phyloP scores from a whole-genome alignment of 2,329 filamentous ascomycete species.

The Aspergillus sp. region DNA sequence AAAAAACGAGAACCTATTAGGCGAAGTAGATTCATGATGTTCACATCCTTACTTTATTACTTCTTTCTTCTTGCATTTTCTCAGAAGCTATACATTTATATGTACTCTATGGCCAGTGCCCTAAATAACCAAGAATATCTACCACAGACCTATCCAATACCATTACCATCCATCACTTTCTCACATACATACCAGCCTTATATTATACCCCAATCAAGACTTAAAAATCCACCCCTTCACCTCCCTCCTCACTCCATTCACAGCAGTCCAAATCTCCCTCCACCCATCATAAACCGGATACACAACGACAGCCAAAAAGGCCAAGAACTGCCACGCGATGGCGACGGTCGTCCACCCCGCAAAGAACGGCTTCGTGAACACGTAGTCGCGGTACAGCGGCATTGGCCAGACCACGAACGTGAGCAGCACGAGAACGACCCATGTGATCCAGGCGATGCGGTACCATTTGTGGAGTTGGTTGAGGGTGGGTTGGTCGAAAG shows the following conservation, averaged over 20 bases:
- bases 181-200: too few relatives aligned
- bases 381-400: slow-evolving; percentile 50
- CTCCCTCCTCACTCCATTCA: not conserved
- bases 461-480: slow-evolving; percentile 38
- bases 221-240: not conserved
- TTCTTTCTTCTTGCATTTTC: too few relatives aligned
- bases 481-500: slow-evolving; percentile 40
- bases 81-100: too few relatives aligned
- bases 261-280: slow-evolving; percentile 34
- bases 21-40: too few relatives aligned
- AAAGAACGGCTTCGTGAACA: slow-evolving; percentile 51
- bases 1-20: too few relatives aligned
- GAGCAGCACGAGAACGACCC: slow-evolving; percentile 44
- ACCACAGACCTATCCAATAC: too few relatives aligned
- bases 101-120: too few relatives aligned
- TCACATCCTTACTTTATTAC: too few relatives aligned
- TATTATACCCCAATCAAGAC: too few relatives aligned
- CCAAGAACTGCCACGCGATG: slow-evolving; percentile 51
- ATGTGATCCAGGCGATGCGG: slow-evolving; percentile 42
- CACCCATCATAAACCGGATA: slow-evolving; percentile 52
- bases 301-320: slow-evolving; percentile 47
- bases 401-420: slow-evolving; percentile 52
- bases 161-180: too few relatives aligned
- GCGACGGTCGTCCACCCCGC: slow-evolving; percentile 46
- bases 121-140: too few relatives aligned